These are phyloP conservation scores for Mucor mucedo DNA, from an alignment of 371 early-diverging fungal species.

Conservation along the genomic window DNA sequence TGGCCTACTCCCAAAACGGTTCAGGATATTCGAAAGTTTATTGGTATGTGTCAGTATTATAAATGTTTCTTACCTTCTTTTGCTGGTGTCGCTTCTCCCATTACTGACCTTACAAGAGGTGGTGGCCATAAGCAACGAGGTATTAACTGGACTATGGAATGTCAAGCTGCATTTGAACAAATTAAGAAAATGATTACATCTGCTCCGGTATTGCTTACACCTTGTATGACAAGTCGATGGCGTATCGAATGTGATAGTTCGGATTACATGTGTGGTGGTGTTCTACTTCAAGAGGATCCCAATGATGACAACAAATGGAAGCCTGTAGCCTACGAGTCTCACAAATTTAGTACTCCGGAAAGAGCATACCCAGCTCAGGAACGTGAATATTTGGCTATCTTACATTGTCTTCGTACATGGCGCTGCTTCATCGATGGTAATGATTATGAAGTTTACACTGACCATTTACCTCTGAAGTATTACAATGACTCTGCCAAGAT, in stretches of 20 bases:
- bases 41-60: constrained; percentile 39
- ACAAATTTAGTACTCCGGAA: constrained; percentile 36
- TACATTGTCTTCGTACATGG: constrained; percentile 37
- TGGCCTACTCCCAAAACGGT: constrained; percentile 45
- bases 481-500: constrained; percentile 28
- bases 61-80: constrained; percentile 31
- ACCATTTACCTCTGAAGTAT: constrained; percentile 35
- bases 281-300: constrained; percentile 30
- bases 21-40: constrained; percentile 38
- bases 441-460: constrained; percentile 25
- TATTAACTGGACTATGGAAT: not conserved
- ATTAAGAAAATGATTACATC: constrained; percentile 14
- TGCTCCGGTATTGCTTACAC: constrained; percentile 21
- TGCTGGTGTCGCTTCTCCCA: constrained; percentile 42
- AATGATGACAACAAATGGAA: constrained; percentile 1
- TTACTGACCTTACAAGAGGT: constrained; percentile 41
- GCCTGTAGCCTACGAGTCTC: constrained; percentile 24
- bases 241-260: constrained; percentile 39
- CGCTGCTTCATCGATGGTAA: constrained; percentile 35
- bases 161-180: constrained; percentile 4
- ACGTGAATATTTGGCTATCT: constrained; percentile 40
- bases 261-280: constrained; percentile 31
- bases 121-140: constrained; percentile 13
- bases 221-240: constrained; percentile 29
- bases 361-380: constrained; percentile 39